Percentiles rank a stretch among this genome's conserved stretches.
phyloP scores from a whole-genome alignment of 2,329 filamentous ascomycete genomes.

The Cercospora janseana region DNA sequence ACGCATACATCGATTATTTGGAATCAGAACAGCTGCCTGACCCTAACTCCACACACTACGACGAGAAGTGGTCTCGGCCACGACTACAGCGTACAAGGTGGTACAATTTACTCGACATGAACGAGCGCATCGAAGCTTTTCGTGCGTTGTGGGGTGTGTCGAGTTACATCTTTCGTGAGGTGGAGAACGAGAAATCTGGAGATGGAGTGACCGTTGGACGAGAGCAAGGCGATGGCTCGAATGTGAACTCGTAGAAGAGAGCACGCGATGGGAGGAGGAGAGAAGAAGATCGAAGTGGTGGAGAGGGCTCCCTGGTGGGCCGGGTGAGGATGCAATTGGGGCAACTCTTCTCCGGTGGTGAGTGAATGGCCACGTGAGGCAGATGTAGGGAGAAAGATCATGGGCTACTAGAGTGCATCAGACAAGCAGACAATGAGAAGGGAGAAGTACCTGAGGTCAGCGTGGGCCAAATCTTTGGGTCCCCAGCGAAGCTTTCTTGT shows the following conservation, averaged over 20 bases:
- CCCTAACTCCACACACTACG: conserved; percentile 29
- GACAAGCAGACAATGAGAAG: too few relatives aligned
- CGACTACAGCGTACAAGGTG: conserved; percentile 56
- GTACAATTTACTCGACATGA: conserved; percentile 57
- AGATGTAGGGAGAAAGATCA: too few relatives aligned
- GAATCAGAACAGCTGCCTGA: conserved; percentile 43
- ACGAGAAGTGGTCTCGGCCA: conserved; percentile 52
- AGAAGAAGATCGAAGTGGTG: too few relatives aligned
- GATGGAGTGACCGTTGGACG: too few relatives aligned
- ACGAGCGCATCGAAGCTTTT: conserved; percentile 57
- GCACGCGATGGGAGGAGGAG: neutral
- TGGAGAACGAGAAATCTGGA: neutral
- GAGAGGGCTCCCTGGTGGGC: neutral
- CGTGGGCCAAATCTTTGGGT: too few relatives aligned
- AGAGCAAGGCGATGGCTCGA: neutral
- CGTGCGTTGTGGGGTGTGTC: conserved; percentile 58
- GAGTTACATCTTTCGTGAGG: conserved; percentile 47
- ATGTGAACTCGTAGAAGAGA: conserved; percentile 3
- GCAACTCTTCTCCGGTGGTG: neutral
- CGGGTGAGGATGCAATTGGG: conserved; percentile 2
- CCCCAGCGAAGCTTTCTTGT: too few relatives aligned
- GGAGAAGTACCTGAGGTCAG: too few relatives aligned
- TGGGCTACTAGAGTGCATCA: too few relatives aligned
- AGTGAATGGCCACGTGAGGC: neutral
- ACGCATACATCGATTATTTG: conserved; percentile 56